These are phyloP conservation scores for Fusarium tjaetaba DNA, from an alignment of 2,329 filamentous ascomycete species.

Conservation along the genomic window DNA sequence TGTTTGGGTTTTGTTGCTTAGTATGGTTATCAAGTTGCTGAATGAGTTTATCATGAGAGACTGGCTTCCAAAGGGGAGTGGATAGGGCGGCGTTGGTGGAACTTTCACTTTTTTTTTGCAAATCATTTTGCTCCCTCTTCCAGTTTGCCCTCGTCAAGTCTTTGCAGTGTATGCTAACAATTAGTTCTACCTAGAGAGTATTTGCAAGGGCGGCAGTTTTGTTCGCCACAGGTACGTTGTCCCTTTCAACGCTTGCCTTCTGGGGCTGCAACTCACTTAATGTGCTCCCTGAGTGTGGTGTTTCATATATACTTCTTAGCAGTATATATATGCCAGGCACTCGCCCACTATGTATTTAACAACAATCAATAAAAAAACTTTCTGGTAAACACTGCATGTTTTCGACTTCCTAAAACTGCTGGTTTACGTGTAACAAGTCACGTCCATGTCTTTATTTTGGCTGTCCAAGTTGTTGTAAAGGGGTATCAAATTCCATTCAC, in stretches of 20 bases:
- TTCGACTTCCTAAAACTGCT: neutral
- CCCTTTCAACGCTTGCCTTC: neutral
- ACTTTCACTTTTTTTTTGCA: constrained; percentile 30
- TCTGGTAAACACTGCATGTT: neutral
- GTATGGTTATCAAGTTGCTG: constrained; percentile 23
- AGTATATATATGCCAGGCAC: neutral
- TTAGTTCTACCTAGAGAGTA: constrained; percentile 21
- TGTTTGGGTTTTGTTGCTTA: constrained; percentile 27
- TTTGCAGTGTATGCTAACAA: constrained; percentile 40
- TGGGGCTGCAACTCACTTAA: neutral
- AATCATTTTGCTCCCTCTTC: constrained; percentile 32
- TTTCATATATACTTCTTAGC: neutral
- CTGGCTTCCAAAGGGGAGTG: constrained; percentile 16
- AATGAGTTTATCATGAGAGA: constrained; percentile 24
- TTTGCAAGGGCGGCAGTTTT: constrained; percentile 12
- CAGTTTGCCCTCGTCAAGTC: neutral
- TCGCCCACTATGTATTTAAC: neutral
- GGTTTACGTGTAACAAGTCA: neutral
- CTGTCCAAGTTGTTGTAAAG: constrained; percentile 19
- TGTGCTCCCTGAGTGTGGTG: neutral
- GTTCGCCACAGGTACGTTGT: constrained; percentile 41
- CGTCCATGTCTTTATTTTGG: neutral
- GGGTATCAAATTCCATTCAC: constrained; percentile 47
- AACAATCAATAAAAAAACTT: neutral
- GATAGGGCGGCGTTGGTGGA: constrained; percentile 31